Conservation (phyloP, 495 filamentous ascomycete species). For the Entonaema liquescens region DNA sequence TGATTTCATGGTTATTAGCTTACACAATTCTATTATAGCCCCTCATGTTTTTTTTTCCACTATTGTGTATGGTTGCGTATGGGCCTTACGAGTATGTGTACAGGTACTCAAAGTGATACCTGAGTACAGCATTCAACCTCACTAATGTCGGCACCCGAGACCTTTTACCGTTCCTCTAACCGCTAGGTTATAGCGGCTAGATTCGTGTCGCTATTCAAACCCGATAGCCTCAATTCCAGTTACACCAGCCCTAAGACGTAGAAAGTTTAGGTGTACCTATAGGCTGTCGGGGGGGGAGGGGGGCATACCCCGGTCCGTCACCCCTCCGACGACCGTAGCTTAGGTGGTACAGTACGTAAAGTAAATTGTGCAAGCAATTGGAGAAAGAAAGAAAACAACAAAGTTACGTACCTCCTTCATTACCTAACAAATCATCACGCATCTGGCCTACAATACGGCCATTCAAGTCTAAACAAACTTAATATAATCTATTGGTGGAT, state of each 20-base stretch:
- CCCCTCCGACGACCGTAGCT: constrained; percentile 34
- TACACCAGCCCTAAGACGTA: background rate
- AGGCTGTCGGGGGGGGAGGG: background rate
- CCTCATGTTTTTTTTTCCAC: background rate
- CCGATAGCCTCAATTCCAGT: constrained; percentile 5
- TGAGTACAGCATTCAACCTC: background rate
- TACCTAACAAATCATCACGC: constrained; percentile 1
- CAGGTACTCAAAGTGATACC: too few relatives aligned
- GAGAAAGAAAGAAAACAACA: constrained; percentile 22
- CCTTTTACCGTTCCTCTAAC: background rate
- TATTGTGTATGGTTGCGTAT: too few relatives aligned
- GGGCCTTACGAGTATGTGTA: too few relatives aligned
- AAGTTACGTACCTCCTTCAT: constrained; percentile 8
- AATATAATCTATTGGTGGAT: constrained; percentile 14
- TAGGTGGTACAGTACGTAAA: too few relatives aligned
- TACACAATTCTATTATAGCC: background rate
- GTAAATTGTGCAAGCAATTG: background rate
- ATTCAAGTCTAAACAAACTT: constrained; percentile 3
- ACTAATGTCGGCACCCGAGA: background rate
- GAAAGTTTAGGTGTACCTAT: background rate
- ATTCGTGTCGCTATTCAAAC: background rate
- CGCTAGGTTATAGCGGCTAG: background rate
- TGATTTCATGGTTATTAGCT: background rate
- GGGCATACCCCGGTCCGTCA: constrained; percentile 10
- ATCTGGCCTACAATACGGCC: constrained; percentile 3